These are phyloP conservation scores for Quercus lobata DNA, from an alignment of 331 rosid species.

Conservation along the genomic window DNA sequence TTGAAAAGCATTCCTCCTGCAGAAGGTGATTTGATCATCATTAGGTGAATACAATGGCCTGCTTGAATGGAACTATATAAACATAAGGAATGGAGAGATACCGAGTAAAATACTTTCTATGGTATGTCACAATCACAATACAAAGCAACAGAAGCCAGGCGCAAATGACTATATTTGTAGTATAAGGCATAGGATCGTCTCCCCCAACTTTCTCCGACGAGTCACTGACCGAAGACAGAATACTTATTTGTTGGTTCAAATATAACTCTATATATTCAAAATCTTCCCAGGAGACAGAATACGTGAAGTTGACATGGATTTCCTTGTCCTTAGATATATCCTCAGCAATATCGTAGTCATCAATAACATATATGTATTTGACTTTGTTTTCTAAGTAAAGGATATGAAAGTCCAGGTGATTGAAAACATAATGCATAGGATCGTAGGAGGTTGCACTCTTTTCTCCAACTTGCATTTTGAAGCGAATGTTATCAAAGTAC, in stretches of 20 bases:
- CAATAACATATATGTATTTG: neutral
- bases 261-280: no score
- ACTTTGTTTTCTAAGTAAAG: conserved; percentile 1
- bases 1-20: neutral
- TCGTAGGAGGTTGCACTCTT: neutral
- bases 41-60: neutral
- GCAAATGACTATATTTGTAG: neutral
- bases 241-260: no score
- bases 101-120: neutral
- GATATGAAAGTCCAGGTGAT: conserved; percentile 1
- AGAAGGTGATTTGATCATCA: neutral
- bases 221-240: no score
- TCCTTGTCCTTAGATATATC: conserved; percentile 2
- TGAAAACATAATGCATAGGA: neutral
- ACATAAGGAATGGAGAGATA: neutral
- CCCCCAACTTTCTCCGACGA: no score
- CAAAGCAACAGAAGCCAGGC: conserved; percentile 8
- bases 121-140: conserved; percentile 2
- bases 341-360: neutral
- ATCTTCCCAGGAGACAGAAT: conserved; percentile 14
- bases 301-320: neutral
- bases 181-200: no score
- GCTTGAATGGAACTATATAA: neutral
- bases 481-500: neutral
- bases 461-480: neutral